These are phyloP conservation scores for Trypanosoma theileri DNA, from an alignment of 208 protist genomes.

Conservation along the genomic window DNA sequence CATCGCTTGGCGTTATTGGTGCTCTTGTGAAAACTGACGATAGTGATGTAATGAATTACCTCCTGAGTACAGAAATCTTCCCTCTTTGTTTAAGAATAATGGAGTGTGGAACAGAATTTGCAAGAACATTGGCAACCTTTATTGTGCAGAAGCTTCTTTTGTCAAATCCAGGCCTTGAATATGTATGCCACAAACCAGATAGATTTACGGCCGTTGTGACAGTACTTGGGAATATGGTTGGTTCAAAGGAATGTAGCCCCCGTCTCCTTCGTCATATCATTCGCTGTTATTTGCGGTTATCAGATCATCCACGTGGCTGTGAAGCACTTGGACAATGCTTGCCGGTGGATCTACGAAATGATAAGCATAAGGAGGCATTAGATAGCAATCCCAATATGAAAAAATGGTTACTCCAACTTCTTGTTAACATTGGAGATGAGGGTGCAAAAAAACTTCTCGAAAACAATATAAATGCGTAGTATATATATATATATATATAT, in stretches of 20 bases:
- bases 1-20: conserved; percentile 98
- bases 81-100: conserved; percentile 99
- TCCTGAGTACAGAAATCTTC: conserved; percentile 99
- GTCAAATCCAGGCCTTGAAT: conserved; percentile 96
- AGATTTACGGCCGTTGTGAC: conserved; percentile 94
- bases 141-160: conserved; percentile 99
- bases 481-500: neutral
- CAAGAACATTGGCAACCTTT: conserved; percentile 98
- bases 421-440: conserved; percentile 82
- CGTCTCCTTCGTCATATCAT: conserved; percentile 98
- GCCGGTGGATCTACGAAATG: conserved; percentile 84
- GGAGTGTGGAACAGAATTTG: conserved; percentile 96
- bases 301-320: conserved; percentile 91
- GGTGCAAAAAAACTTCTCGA: conserved; percentile 57
- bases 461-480: conserved; percentile 22
- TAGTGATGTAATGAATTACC: conserved; percentile 94
- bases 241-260: conserved; percentile 87
- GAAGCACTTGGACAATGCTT: conserved; percentile 73
- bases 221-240: conserved; percentile 96
- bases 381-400: conserved; percentile 72
- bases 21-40: conserved; percentile 96
- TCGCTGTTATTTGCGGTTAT: conserved; percentile 97
- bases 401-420: conserved; percentile 77
- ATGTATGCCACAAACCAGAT: conserved; percentile 96
- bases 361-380: conserved; percentile 70